A percentile compares a stretch with the other conserved stretches of the same genome.
These are phyloP conservation scores for Nemania sp. DNA, from an alignment of 2,329 filamentous ascomycete genomes.

Conservation along the genomic window DNA sequence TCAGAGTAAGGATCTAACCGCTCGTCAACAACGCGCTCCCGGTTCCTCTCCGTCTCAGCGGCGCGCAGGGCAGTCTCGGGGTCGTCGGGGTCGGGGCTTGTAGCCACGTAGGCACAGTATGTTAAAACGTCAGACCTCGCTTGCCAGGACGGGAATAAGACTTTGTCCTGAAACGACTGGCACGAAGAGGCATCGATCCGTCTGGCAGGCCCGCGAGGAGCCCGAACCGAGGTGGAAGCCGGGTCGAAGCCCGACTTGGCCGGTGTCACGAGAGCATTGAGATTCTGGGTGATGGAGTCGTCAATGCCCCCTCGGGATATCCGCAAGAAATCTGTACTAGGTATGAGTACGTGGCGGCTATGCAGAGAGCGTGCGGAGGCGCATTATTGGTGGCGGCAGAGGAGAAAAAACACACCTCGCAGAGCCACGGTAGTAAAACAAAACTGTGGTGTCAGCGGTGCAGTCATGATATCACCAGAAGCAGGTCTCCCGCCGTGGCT, in stretches of 20 bases:
- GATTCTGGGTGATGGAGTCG: constrained; percentile 89
- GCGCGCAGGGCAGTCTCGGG: constrained; percentile 73
- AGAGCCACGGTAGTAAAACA: constrained; percentile 74
- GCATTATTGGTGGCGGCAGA: neutral
- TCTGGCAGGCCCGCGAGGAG: constrained; percentile 52
- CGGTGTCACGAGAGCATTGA: constrained; percentile 86
- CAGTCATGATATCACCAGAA: constrained; percentile 49
- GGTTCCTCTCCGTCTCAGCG: constrained; percentile 69
- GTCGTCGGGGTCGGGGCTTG: constrained; percentile 83
- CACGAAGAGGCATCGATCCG: constrained; percentile 68
- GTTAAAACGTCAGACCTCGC: constrained; percentile 78
- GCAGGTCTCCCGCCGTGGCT: constrained; percentile 18
- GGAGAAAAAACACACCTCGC: constrained; percentile 58
- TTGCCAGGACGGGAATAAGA: constrained; percentile 90
- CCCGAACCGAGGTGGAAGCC: constrained; percentile 68
- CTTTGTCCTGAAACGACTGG: constrained; percentile 70
- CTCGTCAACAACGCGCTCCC: constrained; percentile 80
- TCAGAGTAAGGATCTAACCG: constrained; percentile 88
- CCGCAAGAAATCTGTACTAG: constrained; percentile 77
- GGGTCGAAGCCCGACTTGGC: constrained; percentile 76
- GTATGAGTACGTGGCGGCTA: constrained; percentile 22
- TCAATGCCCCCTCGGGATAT: constrained; percentile 83
- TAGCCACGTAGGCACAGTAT: constrained; percentile 88
- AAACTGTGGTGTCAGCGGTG: constrained; percentile 69
- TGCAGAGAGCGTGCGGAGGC: constrained; percentile 21